A percentile compares a stretch with the other conserved stretches of the same genome.
These are phyloP conservation scores for Ceratocystis cacaofunesta DNA, from an alignment of 2,329 filamentous ascomycete genomes.

Conservation along the genomic window DNA sequence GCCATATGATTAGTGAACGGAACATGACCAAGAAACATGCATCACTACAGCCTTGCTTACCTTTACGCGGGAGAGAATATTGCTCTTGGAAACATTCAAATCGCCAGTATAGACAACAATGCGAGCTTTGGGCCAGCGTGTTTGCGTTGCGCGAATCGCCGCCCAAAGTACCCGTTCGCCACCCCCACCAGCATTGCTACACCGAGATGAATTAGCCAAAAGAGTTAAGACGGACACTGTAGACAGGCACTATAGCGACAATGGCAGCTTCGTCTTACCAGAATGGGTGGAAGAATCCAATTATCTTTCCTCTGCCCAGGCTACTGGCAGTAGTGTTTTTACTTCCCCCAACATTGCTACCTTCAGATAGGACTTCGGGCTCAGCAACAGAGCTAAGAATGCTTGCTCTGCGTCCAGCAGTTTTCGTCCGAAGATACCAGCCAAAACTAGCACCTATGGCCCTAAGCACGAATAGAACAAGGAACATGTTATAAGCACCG, in stretches of 20 bases:
- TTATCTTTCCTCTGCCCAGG: conserved; percentile 58
- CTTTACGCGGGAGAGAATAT: conserved; percentile 64
- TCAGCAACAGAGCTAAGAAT: conserved; percentile 34
- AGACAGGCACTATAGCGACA: neutral
- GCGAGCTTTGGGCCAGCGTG: conserved; percentile 72
- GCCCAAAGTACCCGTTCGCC: conserved; percentile 95
- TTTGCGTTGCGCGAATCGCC: conserved; percentile 79
- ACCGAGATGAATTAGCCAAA: neutral
- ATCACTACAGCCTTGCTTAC: conserved; percentile 36
- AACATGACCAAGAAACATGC: neutral
- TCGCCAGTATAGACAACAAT: conserved; percentile 94
- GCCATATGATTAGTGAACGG: conserved; percentile 15
- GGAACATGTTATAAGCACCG: conserved; percentile 16
- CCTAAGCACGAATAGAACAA: conserved; percentile 27
- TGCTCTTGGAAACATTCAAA: conserved; percentile 67
- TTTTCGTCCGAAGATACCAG: conserved; percentile 47
- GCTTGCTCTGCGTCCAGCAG: conserved; percentile 43
- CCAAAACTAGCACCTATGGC: conserved; percentile 35
- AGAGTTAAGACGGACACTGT: neutral
- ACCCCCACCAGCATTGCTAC: conserved; percentile 83
- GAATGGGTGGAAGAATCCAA: conserved; percentile 96
- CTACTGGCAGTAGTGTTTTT: conserved; percentile 35
- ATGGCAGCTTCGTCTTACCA: conserved; percentile 42
- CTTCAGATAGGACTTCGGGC: conserved; percentile 21
- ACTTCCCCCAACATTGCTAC: conserved; percentile 56